A percentile compares a stretch with the other conserved stretches of the same genome.
Evolutionary conservation across 2,329 filamentous ascomycete genomes (phyloP).

Genomic region (Fusarium abutilonis): DNA sequence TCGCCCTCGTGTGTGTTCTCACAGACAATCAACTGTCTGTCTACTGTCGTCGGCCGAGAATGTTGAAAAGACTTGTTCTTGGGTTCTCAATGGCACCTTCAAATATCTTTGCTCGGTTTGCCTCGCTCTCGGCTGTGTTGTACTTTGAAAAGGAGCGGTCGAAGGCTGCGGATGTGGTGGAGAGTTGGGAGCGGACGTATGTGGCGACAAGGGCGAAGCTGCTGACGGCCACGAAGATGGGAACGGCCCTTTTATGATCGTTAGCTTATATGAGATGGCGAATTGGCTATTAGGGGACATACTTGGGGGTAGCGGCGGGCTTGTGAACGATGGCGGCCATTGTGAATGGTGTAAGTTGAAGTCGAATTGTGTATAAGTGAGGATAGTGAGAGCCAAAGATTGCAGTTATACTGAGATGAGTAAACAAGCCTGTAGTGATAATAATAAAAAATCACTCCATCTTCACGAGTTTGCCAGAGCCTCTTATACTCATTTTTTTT

Average conservation of each 20-base stretch:
- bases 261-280: background rate
- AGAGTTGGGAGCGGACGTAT: conserved; percentile 50
- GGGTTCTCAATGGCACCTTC: conserved; percentile 48
- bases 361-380: conserved; percentile 36
- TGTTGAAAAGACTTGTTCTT: conserved; percentile 50
- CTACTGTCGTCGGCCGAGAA: conserved; percentile 48
- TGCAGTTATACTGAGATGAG: conserved; percentile 11
- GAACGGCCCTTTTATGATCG: conserved; percentile 24
- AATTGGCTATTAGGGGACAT: background rate
- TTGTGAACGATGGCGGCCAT: conserved; percentile 34
- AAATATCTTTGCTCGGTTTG: conserved; percentile 48
- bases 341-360: conserved; percentile 13
- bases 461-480: conserved; percentile 11
- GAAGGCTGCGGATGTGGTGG: conserved; percentile 48
- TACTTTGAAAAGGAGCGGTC: conserved; percentile 53
- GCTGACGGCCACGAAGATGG: conserved; percentile 34
- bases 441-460: conserved; percentile 28
- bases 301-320: conserved; percentile 33
- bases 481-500: conserved; percentile 27
- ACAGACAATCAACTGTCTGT: background rate
- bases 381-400: background rate
- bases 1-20: background rate
- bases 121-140: conserved; percentile 52
- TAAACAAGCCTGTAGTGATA: conserved; percentile 13
- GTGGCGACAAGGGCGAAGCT: conserved; percentile 44